phyloP scores from a whole-genome alignment of 352 stramenopile species.

The Phytophthora pinifolia region DNA sequence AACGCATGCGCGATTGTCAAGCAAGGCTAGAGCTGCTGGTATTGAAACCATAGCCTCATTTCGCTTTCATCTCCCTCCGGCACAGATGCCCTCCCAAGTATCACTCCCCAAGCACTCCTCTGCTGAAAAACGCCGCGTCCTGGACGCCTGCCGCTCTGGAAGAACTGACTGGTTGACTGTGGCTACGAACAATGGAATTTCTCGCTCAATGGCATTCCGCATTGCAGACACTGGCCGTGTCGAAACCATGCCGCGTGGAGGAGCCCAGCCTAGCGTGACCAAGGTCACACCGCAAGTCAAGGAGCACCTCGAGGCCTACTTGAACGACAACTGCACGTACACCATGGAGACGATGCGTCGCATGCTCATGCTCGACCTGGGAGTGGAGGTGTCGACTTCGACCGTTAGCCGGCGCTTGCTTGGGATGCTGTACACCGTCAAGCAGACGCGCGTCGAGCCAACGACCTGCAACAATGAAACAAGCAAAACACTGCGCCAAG shows the following conservation, averaged over 20 bases:
- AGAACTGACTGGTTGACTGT: not conserved
- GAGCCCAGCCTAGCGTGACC: too few species aligned
- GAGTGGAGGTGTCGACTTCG: not conserved
- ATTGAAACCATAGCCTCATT: too few species aligned
- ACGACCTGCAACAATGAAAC: not conserved
- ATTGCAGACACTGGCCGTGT: not conserved
- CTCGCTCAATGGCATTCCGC: not conserved
- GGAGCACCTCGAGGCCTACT: too few species aligned
- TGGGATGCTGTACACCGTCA: not conserved
- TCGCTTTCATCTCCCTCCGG: not conserved
- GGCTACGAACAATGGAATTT: constrained; percentile 1
- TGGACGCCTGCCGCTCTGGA: not conserved
- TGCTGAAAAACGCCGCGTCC: constrained; percentile 2
- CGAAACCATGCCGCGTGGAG: not conserved
- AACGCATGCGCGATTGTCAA: too few species aligned
- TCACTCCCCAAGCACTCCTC: not conserved
- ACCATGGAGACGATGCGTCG: too few species aligned
- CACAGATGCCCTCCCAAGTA: not conserved
- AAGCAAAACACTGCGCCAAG: not conserved
- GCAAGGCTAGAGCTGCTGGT: too few species aligned
- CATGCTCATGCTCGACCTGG: too few species aligned
- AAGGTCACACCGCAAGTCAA: too few species aligned
- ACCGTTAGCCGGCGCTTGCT: not conserved
- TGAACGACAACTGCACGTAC: too few species aligned
- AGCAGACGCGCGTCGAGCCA: too few species aligned